Conservation (phyloP, 495 filamentous ascomycete genomes). For the Elasticomyces elasticus region DNA sequence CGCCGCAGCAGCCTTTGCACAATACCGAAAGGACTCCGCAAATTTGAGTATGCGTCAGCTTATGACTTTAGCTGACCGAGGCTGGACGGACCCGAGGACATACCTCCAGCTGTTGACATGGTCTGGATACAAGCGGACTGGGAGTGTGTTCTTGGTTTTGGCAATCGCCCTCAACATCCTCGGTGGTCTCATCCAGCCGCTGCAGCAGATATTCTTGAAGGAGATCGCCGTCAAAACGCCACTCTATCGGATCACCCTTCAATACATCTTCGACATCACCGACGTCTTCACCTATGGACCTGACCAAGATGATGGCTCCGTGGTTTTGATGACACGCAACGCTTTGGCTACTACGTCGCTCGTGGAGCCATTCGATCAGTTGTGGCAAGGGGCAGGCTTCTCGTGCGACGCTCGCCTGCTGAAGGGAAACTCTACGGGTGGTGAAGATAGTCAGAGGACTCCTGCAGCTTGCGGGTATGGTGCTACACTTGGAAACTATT, state of each 20-base stretch:
- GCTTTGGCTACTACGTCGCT: background rate
- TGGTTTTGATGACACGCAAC: background rate
- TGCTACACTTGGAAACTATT: background rate
- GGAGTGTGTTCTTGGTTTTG: background rate
- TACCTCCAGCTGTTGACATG: background rate
- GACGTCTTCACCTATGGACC: background rate
- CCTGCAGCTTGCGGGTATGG: background rate
- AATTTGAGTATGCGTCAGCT: background rate
- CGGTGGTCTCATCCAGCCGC: background rate
- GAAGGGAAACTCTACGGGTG: background rate
- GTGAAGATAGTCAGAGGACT: background rate
- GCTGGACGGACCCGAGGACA: background rate
- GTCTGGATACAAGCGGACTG: background rate
- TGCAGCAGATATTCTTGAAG: background rate
- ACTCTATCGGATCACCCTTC: background rate
- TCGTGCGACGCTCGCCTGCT: no score
- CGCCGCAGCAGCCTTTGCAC: background rate
- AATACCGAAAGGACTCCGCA: background rate
- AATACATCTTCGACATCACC: background rate
- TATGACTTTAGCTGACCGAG: background rate
- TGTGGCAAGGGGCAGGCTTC: no score
- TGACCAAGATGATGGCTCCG: background rate
- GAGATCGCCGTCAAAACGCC: slow-evolving; percentile 19
- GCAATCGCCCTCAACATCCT: background rate
- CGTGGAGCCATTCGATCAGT: background rate